Percentiles rank a stretch among this genome's conserved stretches.
These are phyloP conservation scores for Coemansia sp. DNA, from an alignment of 192 early-diverging fungal species.

Conservation along the genomic window DNA sequence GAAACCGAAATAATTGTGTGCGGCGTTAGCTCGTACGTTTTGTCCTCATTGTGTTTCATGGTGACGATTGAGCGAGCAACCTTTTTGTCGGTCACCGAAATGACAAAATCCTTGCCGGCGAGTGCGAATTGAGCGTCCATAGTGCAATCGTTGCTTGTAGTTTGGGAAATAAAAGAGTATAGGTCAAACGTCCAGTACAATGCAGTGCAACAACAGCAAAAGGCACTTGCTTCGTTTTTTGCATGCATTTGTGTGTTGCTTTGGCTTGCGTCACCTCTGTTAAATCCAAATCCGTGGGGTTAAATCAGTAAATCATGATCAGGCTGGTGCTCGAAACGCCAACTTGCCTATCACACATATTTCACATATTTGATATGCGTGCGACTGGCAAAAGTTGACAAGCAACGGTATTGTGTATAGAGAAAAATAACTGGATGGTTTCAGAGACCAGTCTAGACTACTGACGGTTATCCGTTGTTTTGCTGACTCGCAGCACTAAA, in stretches of 20 bases:
- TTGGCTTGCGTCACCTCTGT: conserved; percentile 1
- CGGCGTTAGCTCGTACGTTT: conserved; percentile 79
- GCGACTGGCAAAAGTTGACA: background rate
- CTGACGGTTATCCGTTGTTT: background rate
- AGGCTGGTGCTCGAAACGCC: background rate
- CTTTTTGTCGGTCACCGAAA: conserved; percentile 80
- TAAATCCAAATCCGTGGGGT: background rate
- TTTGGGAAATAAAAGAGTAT: background rate
- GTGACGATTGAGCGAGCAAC: conserved; percentile 80
- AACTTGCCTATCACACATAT: background rate
- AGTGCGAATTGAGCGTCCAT: conserved; percentile 91
- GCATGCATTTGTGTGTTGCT: background rate
- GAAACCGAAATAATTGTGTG: conserved; percentile 81
- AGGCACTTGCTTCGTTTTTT: background rate
- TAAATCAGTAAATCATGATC: conserved; percentile 1
- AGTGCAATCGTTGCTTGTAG: conserved; percentile 1
- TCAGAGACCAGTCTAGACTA: background rate
- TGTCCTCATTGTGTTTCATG: conserved; percentile 92
- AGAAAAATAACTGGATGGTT: background rate
- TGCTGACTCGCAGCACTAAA: background rate
- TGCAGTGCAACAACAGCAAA: conserved; percentile 8
- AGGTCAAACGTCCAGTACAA: background rate
- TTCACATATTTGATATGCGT: background rate
- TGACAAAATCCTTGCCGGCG: conserved; percentile 88
- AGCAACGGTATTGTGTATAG: background rate